Percentiles rank a stretch among this genome's conserved stretches.
Evolutionary conservation across 208 protist genomes (phyloP).

Genomic region (Crithidia mellificae): DNA sequence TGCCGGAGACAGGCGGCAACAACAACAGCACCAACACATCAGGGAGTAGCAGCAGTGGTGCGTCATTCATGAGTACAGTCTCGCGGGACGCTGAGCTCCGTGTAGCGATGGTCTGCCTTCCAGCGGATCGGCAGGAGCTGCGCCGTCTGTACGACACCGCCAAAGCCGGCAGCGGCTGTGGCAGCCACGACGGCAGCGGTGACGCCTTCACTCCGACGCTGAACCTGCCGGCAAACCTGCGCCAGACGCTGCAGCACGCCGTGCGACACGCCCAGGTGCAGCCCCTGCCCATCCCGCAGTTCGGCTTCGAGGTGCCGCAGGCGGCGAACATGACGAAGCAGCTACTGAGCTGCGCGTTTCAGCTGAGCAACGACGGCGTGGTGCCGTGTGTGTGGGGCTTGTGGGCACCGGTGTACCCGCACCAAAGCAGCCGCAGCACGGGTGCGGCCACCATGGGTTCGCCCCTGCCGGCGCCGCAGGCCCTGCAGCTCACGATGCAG

Average conservation of each 20-base stretch:
- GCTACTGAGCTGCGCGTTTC: slow-evolving; percentile 39
- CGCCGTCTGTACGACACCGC: slow-evolving; percentile 18
- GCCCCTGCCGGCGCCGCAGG: slow-evolving; percentile 10
- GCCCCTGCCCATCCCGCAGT: slow-evolving; percentile 29
- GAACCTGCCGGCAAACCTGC: slow-evolving; percentile 6
- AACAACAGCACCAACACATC: background rate
- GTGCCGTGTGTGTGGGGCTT: slow-evolving; percentile 47
- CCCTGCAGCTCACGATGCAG: slow-evolving; percentile 42
- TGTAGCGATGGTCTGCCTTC: slow-evolving; percentile 35
- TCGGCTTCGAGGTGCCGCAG: slow-evolving; percentile 23
- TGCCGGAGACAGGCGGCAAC: background rate
- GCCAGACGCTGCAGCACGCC: slow-evolving; percentile 20
- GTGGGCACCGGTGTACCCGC: slow-evolving; percentile 31
- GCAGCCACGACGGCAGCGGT: slow-evolving; percentile 4
- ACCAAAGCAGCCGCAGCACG: background rate
- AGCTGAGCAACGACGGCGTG: slow-evolving; percentile 49
- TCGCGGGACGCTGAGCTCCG: slow-evolving; percentile 16
- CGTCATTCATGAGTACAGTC: background rate
- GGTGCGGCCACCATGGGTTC: background rate
- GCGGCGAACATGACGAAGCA: slow-evolving; percentile 25
- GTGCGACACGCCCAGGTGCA: slow-evolving; percentile 29
- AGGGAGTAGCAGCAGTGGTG: no score
- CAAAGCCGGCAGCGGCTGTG: slow-evolving; percentile 5
- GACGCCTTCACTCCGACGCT: background rate
- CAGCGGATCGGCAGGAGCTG: slow-evolving; percentile 22